Evolutionary conservation across 2,329 filamentous ascomycete species (phyloP), one percentile per base, ranked within the genome.

Genomic region (Helotiales sp.): DNA sequence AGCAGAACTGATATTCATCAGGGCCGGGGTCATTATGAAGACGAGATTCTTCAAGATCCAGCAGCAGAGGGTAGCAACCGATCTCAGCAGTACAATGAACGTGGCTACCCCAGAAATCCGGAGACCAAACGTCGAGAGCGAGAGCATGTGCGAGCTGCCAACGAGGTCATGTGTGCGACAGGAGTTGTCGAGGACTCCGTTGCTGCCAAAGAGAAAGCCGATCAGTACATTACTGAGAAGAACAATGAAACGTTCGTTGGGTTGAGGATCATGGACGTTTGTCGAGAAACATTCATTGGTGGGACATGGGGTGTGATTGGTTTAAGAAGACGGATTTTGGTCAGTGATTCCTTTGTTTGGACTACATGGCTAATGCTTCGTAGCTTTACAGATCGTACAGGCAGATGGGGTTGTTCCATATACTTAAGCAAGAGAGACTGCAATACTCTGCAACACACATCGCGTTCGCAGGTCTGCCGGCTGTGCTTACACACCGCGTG

Each of bases 131-230:
- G 67, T 17, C 59, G 67, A 42, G 67, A 70, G 38, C 63, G 66
- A 48, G 69, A 72, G 15, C 65, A 70, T 25, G 66, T 72, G 24
- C 64, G 70, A 29, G 70, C 71, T 19, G 68, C 70, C 31, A 73
- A 73, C 54, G 71, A 73, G 61, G 71, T 73, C 27, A 70, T 73
- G 68, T 66, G 69, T 51, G 69, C 69, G 27, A 71, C 70, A 10
- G 71, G 71, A 19, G 63, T 73, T 15, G 68, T 72, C 10, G 71
- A 73, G 57, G 66, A 71, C 47, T 60, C 63, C 13, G 38, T 55
- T 27, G 64, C 62, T 19, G 66, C 65, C 22, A 69, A 63, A 31
- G 54, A 44, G 13, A 68, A 67, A 49, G 63, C 59, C 2, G 62
- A 46, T 8, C 56, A 63, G 49, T 50, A 55, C 6, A 57, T 56